Evolutionary conservation across 2,329 filamentous ascomycete genomes (phyloP), one percentile per base, ranked within the genome.

Genomic region (Verticillium nonalfalfae): DNA sequence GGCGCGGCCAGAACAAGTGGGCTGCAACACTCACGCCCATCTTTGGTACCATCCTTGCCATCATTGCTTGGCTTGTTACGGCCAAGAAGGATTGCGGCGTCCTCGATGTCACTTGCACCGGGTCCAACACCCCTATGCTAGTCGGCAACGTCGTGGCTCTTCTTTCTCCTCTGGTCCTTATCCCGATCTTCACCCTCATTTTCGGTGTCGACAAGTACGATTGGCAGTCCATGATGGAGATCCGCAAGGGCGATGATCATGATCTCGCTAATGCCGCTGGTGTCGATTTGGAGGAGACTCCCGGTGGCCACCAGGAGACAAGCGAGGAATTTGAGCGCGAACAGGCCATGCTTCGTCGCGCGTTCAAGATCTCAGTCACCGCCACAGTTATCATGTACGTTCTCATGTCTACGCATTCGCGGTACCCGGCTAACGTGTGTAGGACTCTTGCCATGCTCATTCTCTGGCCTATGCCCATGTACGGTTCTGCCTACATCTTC

Each of bases 381-480:
- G 74, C 74, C 36, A 90, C 88, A 1, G 78, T 86, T 10, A 73
- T 82, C 66, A 79, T 91, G 45, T 50, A 50, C 11, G 18, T 26
- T 36, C 35, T 36, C 14, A 6, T 21, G 15, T 10, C 21, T 15
- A 18, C 2, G 3, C 3, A 6, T 31, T 11, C 21, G 18, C 14
- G 26, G 6, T 1, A 31, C 1, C 5, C 0, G 18, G 59, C 68
- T 50, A 50, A 50, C 18, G 45, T n/a, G 21, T 10, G 4, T 13
- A 50, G 45, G 77, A 90, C 91, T 0, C 63, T 96, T 0, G 81
- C 85, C 0, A 79, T 96, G 61, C 78, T 97, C 0, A 81, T 97
- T 1, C 82, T 97, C 15, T 97, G 93, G 92, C 93, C 93, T 0
- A 94, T 97, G 83, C 93, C 93, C 1, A 87, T 97, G 86, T 97